Conservation (phyloP, 75 land plant species). For the Isoetes taiwanensis region DNA sequence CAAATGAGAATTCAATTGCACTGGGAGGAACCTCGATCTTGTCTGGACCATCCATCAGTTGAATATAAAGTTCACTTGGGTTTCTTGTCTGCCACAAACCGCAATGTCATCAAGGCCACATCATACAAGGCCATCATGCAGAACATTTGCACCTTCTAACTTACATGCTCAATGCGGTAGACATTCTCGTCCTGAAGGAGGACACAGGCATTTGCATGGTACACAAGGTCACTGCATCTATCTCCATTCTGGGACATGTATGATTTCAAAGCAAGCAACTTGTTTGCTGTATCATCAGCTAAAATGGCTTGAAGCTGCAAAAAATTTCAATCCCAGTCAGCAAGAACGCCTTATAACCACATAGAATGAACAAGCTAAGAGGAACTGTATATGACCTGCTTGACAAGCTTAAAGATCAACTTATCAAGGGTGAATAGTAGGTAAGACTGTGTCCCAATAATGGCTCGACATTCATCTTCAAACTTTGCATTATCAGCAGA, state of each 20-base stretch:
- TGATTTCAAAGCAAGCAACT: not conserved
- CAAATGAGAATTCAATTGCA: not conserved
- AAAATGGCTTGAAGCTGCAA: constrained; percentile 2
- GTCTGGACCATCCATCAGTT: not conserved
- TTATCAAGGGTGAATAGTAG: constrained; percentile 89
- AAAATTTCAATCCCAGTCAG: too few species aligned
- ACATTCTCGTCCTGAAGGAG: constrained; percentile 1
- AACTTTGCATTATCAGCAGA: constrained; percentile 83
- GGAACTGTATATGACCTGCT: constrained; percentile 37
- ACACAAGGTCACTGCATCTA: not conserved
- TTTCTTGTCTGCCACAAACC: not conserved
- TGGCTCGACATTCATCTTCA: constrained; percentile 94
- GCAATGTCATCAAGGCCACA: too few species aligned
- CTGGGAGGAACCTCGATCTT: not conserved
- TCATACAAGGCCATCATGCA: too few species aligned
- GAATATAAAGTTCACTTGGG: not conserved
- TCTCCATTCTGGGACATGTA: not conserved
- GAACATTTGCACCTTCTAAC: too few species aligned
- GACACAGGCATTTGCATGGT: not conserved
- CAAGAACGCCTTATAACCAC: too few species aligned
- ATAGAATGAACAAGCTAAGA: not conserved
- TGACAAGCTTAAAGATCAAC: constrained; percentile 77
- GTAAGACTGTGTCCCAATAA: constrained; percentile 95
- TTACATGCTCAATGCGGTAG: constrained; percentile 4
- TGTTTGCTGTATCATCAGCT: not conserved